Evolutionary conservation across 139 green algal genomes (phyloP).

Genomic region (Chlamydomonas asymmetrica): DNA sequence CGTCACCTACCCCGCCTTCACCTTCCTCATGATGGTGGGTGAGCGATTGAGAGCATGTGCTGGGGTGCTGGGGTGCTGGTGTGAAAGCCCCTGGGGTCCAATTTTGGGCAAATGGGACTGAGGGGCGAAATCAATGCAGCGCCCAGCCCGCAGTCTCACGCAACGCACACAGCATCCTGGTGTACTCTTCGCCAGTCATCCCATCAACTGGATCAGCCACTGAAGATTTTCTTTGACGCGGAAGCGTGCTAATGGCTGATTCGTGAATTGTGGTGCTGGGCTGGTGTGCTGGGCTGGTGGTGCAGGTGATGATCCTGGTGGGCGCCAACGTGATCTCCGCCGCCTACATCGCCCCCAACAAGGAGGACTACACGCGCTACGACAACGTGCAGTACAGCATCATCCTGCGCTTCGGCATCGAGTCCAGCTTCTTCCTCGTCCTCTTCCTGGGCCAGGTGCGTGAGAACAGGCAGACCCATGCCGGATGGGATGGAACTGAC

Average conservation of each 20-base stretch:
- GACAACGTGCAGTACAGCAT: slow-evolving; percentile 37
- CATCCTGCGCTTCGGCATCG: slow-evolving; percentile 53
- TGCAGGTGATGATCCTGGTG: slow-evolving; percentile 44
- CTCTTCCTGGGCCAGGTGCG: slow-evolving; percentile 41
- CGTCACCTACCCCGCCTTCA: slow-evolving; percentile 49
- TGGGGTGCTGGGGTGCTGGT: background rate
- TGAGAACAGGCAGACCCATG: no score
- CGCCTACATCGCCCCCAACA: slow-evolving; percentile 44
- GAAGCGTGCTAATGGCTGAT: no score
- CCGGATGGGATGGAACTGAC: no score
- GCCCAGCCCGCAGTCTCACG: no score
- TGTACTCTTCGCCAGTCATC: no score
- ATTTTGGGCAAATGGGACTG: no score
- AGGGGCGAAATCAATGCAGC: no score
- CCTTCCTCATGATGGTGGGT: slow-evolving; percentile 51
- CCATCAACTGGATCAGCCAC: no score
- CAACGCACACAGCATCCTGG: no score
- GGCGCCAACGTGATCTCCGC: slow-evolving; percentile 39
- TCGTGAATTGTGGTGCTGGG: no score
- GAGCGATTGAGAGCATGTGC: no score
- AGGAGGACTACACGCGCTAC: slow-evolving; percentile 37
- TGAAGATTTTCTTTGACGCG: no score
- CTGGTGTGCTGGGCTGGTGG: background rate
- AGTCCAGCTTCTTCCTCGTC: slow-evolving; percentile 43
- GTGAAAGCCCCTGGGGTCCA: background rate